Base-by-base conservation (phyloP, 768 basidiomycete genomes). In the Sistotremastrum suecicum region DNA sequence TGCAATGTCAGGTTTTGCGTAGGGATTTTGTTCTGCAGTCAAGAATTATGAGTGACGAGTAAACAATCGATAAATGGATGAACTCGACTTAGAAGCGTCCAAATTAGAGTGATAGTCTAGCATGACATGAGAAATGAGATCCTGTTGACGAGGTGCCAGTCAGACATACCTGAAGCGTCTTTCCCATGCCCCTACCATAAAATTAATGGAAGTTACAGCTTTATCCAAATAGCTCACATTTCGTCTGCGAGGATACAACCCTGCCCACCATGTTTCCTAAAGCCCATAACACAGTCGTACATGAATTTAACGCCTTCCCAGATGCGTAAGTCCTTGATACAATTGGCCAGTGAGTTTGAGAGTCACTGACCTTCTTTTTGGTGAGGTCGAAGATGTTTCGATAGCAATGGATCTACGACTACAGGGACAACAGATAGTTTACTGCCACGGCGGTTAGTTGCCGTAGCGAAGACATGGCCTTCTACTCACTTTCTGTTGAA, bases 181-280 rank as follows among this genome's bases (percentile, higher is more conserved):
- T 99, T n/a, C 95, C 95, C 42, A 99, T 75, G 42, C 94, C 94
- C 92, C 92, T 82, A 68, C 28, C 7, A 20, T 43, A 40, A 12
- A 34, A 48, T 34, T 11, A 42, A 45, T 20, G 35, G 48, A 49
- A 39, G 41, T 54, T 12, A 55, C 11, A 30, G 43, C 31, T 58
- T 48, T 31, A 44, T 28, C 10, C 38, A 20, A 41, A 20, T 41
- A 41, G 43, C 61, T 34, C 50, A 88, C 90, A 95, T 94, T 56
- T 98, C 95, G 61, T 99, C 95, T 2, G 94, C 95, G 34, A 99
- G 72, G 52, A 99, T 95, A 54, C 89, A 92, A 1, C 94, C 94
- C 57, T 86, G 78, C 1, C 89, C 85, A 60, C 92, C 89, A 50
- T 89, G 86, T 59, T 80, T 84, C 45, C 86, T 73, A 56, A 95